Evolutionary conservation across 345 rosid genomes (phyloP), one percentile per base, ranked within the genome.

Genomic region (Hypericum androsaemum): DNA sequence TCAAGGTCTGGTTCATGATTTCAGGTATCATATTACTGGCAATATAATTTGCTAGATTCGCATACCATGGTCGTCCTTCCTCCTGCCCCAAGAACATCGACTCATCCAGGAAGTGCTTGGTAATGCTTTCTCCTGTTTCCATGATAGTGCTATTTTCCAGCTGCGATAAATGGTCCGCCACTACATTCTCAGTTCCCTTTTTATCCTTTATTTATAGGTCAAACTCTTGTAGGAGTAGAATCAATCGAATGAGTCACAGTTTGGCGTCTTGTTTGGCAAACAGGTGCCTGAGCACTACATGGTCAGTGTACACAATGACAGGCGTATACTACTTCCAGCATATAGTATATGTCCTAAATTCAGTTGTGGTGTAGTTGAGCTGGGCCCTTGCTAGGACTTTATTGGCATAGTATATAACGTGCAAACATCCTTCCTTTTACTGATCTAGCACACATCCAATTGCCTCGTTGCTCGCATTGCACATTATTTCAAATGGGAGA

Each of bases 161-260:
- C n/a, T 17, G 6, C 6, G 38, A 42, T 0, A 60, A 8, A 10
- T 60, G 39, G 7, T 43, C 57, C 10, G 17, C 39, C 1, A 60
- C 57, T 13, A 32, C 6, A 52, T 52, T 60, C 10, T 41, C 11
- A 6, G 7, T 12, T 0, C 64, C 64, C 16, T 43, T 51, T 10
- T n/a, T 52, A 15, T 52, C 64, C 6, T n/a, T n/a, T n/a, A 43
- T 43, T 7, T 43, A 12, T 7, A 43, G 6, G n/a, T 43, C 47
- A 12, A 43, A 43, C 14, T 43, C 47, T 16, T 43, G 8, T 7
- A 43, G 14, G 14, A 43, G 47, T 11, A 43, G 47, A 43, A 43
- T 16, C 11, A 3, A 43, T 11, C 47, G 11, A 7, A 43, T 3
- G 2, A 43, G n/a, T 11, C 11, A 16, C 6, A 14, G 47, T 11